Percentiles rank a stretch among this genome's conserved stretches.
Conservation (phyloP, 305 asterid species). For the Plantago rigida region DNA sequence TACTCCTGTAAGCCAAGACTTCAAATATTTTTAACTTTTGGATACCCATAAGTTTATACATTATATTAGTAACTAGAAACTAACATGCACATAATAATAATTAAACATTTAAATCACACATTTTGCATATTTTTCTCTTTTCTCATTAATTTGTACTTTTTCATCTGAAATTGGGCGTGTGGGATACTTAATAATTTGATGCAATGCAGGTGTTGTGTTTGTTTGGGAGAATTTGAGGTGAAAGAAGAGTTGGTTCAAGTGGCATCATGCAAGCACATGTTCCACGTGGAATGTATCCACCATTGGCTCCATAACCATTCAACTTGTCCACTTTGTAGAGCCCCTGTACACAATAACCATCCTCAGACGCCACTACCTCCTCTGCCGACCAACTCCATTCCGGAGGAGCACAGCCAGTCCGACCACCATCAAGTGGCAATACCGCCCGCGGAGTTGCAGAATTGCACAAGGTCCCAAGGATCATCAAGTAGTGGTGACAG, state of each 20-base stretch:
- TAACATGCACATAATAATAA: too few relatives aligned
- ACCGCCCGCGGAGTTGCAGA: constrained; percentile 4
- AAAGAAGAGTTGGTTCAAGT: constrained; percentile 56
- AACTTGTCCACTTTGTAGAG: constrained; percentile 76
- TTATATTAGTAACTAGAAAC: too few relatives aligned
- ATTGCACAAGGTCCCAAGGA: constrained; percentile 11
- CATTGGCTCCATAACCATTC: constrained; percentile 62
- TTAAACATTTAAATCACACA: too few relatives aligned
- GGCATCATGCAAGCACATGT: constrained; percentile 55
- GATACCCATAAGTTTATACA: too few relatives aligned
- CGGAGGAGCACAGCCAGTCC: not conserved
- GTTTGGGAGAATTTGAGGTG: constrained; percentile 66
- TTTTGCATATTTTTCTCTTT: too few relatives aligned
- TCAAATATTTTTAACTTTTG: too few relatives aligned
- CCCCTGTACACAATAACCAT: constrained; percentile 25
- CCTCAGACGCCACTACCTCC: constrained; percentile 22
- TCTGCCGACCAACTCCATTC: constrained; percentile 1
- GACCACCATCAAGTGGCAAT: constrained; percentile 2
- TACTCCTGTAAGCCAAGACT: too few relatives aligned
- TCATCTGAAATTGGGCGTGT: too few relatives aligned
- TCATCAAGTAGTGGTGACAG: constrained; percentile 16
- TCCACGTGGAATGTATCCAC: constrained; percentile 53
- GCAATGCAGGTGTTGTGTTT: constrained; percentile 60
- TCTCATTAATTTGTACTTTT: too few relatives aligned
- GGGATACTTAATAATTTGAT: not conserved